Conservation (phyloP, 352 stramenopile genomes). For the Pythium apleroticum region DNA sequence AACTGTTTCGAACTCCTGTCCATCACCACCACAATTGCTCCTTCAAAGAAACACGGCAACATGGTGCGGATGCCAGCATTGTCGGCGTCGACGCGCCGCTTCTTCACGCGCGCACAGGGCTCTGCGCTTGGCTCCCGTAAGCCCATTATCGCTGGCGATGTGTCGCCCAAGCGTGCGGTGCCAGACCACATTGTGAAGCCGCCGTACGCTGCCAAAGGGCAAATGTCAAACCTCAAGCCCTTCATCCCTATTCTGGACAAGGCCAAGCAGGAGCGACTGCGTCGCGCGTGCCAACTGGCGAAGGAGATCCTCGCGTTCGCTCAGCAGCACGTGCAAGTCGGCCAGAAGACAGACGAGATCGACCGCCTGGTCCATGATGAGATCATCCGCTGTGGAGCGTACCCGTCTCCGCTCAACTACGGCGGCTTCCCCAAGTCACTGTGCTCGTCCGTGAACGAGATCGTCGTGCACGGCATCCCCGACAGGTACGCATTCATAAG, state of each 20-base stretch:
- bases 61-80: neutral
- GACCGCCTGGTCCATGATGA: constrained; percentile 91
- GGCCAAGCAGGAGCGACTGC: constrained; percentile 62
- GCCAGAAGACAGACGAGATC: constrained; percentile 93
- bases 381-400: constrained; percentile 84
- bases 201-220: constrained; percentile 59
- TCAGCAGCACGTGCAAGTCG: constrained; percentile 66
- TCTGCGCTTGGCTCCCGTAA: constrained; percentile 20
- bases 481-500: constrained; percentile 55
- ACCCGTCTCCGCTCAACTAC: constrained; percentile 93
- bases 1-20: neutral
- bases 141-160: constrained; percentile 44
- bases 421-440: constrained; percentile 94
- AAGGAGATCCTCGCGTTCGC: constrained; percentile 83
- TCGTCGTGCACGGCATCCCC: constrained; percentile 97
- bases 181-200: constrained; percentile 55
- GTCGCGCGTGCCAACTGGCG: constrained; percentile 68
- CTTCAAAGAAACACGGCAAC: neutral
- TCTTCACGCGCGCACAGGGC: constrained; percentile 32
- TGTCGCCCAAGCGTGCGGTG: constrained; percentile 52
- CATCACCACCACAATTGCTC: neutral
- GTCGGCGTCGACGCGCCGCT: constrained; percentile 23
- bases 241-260: constrained; percentile 81
- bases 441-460: constrained; percentile 96
- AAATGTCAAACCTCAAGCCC: constrained; percentile 64